Conservation (phyloP, 805 yeast genomes). For the Saccharomycopsis sp. region DNA sequence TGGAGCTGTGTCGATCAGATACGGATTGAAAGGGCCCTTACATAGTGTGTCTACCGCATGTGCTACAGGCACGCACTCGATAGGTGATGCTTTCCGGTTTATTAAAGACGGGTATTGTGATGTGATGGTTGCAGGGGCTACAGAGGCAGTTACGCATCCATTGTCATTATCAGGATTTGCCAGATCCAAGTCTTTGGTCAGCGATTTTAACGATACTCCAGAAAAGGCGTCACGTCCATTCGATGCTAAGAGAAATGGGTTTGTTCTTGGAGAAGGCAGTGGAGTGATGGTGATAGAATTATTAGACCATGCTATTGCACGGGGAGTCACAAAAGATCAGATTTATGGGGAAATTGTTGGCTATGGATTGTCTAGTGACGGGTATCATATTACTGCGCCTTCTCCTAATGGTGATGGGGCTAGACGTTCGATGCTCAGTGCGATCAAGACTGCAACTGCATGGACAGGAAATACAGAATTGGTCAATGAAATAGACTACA, state of each 20-base stretch:
- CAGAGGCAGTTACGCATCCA: conserved; percentile 85
- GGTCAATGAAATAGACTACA: conserved; percentile 54
- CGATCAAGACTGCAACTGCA: conserved; percentile 42
- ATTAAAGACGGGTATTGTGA: conserved; percentile 76
- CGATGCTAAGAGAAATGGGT: conserved; percentile 72
- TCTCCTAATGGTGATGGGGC: conserved; percentile 81
- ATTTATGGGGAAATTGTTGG: conserved; percentile 82
- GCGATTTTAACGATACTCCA: conserved; percentile 58
- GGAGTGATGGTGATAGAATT: conserved; percentile 76
- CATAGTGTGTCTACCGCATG: conserved; percentile 93
- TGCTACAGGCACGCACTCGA: conserved; percentile 90
- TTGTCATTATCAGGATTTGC: conserved; percentile 86
- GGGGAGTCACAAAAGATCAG: conserved; percentile 44
- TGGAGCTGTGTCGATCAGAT: conserved; percentile 77
- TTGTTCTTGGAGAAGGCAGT: conserved; percentile 90
- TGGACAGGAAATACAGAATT: conserved; percentile 28
- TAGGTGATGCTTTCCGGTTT: conserved; percentile 87
- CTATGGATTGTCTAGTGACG: conserved; percentile 90
- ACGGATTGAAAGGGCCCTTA: conserved; percentile 75
- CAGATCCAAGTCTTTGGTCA: conserved; percentile 73
- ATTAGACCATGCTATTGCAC: conserved; percentile 60
- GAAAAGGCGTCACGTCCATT: conserved; percentile 77
- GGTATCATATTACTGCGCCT: conserved; percentile 90
- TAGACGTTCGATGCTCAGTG: conserved; percentile 69
- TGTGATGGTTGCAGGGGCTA: conserved; percentile 89